A percentile compares a stretch with the other conserved stretches of the same genome.
These are phyloP conservation scores for Psidium guajava DNA, from an alignment of 345 rosid species.

Conservation along the genomic window DNA sequence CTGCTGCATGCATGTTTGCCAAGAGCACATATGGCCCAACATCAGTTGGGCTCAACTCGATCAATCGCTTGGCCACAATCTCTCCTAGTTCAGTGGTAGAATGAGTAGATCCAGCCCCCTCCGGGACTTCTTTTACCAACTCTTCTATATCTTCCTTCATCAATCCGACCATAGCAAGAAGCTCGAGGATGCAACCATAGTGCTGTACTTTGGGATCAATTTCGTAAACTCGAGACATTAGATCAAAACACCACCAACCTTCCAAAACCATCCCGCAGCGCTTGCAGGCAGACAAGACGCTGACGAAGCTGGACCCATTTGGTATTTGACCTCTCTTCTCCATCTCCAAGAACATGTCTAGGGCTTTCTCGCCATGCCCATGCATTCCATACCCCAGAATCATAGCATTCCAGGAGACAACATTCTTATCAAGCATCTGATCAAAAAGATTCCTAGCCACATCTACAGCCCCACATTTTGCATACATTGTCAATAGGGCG, in stretches of 20 bases:
- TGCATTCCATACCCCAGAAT: conserved; percentile 25
- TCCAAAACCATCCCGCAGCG: conserved; percentile 43
- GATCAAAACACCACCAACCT: conserved; percentile 61
- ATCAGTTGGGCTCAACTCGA: conserved; percentile 32
- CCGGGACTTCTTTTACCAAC: conserved; percentile 10
- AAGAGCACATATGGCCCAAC: conserved; percentile 36
- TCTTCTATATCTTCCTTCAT: conserved; percentile 22
- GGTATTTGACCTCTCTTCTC: conserved; percentile 33
- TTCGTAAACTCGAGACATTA: conserved; percentile 37
- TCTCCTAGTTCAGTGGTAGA: conserved; percentile 28
- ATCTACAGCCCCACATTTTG: conserved; percentile 19
- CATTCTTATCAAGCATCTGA: conserved; percentile 17
- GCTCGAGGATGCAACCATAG: conserved; percentile 51
- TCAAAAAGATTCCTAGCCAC: conserved; percentile 16
- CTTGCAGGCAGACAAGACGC: conserved; percentile 45
- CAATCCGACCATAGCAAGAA: conserved; percentile 40
- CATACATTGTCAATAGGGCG: conserved; percentile 39
- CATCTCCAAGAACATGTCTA: conserved; percentile 41
- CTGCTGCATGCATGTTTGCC: conserved; percentile 36
- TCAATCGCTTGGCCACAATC: conserved; percentile 33
- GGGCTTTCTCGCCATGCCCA: conserved; percentile 34
- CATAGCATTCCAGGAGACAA: conserved; percentile 23
- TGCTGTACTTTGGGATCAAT: conserved; percentile 43
- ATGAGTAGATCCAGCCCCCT: conserved; percentile 16
- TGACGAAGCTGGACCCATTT: conserved; percentile 38